Evolutionary conservation across 179 eudicot species (phyloP).

Genomic region (Carnegiea gigantea): DNA sequence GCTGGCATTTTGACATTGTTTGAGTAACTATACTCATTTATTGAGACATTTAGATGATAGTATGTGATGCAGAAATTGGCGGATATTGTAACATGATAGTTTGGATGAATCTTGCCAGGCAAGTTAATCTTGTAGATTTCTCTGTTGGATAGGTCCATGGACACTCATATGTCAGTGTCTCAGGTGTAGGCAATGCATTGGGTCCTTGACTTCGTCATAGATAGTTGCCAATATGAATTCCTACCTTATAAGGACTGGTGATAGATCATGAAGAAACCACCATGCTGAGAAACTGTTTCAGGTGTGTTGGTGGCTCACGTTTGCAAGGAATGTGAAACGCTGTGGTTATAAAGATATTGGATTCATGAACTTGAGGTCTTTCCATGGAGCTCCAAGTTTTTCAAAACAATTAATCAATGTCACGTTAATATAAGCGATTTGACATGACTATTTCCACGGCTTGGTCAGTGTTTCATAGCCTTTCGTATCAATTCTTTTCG

Average conservation of each 20-base stretch:
- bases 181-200: background rate
- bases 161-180: background rate
- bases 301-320: background rate
- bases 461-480: background rate
- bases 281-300: background rate
- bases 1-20: background rate
- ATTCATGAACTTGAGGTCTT: background rate
- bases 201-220: background rate
- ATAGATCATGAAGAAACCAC: background rate
- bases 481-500: background rate
- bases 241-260: background rate
- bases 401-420: background rate
- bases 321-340: background rate
- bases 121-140: background rate
- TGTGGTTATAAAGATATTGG: background rate
- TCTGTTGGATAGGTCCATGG: background rate
- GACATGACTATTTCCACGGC: background rate
- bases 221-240: background rate
- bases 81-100: background rate
- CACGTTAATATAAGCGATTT: background rate
- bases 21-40: background rate
- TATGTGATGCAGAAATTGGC: background rate
- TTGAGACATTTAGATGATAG: background rate
- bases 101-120: background rate
- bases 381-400: slow-evolving; percentile 1